Evolutionary conservation across 495 filamentous ascomycete genomes (phyloP).

Genomic region (Penicillium diatomitis): DNA sequence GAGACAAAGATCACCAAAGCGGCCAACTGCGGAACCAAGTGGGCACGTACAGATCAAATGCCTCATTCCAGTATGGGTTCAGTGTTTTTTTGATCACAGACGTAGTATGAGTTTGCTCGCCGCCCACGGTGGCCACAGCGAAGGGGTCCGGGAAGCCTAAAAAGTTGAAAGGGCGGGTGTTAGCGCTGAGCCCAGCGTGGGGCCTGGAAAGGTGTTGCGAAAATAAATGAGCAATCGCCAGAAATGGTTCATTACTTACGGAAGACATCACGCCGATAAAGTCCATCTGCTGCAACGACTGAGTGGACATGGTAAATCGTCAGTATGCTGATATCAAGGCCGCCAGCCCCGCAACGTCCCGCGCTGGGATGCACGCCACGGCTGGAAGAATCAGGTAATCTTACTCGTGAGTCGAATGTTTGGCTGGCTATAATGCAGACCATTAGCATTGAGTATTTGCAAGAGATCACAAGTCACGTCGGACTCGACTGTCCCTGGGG

Average conservation of each 20-base stretch:
- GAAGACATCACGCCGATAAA: slow-evolving; percentile 99
- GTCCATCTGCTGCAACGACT: slow-evolving; percentile 97
- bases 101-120: slow-evolving; percentile 94
- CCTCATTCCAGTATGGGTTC: slow-evolving; percentile 99
- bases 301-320: slow-evolving; percentile 8
- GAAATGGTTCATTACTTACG: slow-evolving; percentile 38
- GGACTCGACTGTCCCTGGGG: too few relatives aligned
- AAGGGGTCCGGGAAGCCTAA: slow-evolving; percentile 97
- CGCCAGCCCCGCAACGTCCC: slow-evolving; percentile 16
- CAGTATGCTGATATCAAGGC: slow-evolving; percentile 8
- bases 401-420: slow-evolving; percentile 60
- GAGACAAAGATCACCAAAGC: not conserved
- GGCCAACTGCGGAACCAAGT: slow-evolving; percentile 14
- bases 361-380: slow-evolving; percentile 4
- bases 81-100: slow-evolving; percentile 92
- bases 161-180: slow-evolving; percentile 9
- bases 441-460: slow-evolving; percentile 13
- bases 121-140: slow-evolving; percentile 90
- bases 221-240: too few relatives aligned
- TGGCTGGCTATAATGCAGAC: slow-evolving; percentile 35
- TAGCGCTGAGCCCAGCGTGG: slow-evolving; percentile 10
- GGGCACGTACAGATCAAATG: slow-evolving; percentile 78
- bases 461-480: too few relatives aligned
- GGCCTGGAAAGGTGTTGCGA: not conserved
- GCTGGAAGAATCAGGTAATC: slow-evolving; percentile 13